A percentile compares a stretch with the other conserved stretches of the same genome.
These are phyloP conservation scores for Fusarium beomiforme DNA, from an alignment of 2,329 filamentous ascomycete species.

Conservation along the genomic window DNA sequence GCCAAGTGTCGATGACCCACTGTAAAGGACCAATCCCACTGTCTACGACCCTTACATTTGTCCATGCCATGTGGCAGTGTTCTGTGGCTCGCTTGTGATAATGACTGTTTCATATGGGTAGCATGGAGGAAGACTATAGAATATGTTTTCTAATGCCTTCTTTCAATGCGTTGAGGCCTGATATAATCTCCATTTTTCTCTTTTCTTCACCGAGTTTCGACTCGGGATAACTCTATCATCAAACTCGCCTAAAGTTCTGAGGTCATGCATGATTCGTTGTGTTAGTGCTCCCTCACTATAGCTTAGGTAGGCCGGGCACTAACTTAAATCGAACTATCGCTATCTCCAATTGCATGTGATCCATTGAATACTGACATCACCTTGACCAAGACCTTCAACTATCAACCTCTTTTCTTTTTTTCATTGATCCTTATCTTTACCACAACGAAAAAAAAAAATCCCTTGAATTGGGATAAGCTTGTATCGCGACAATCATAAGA, in stretches of 20 bases:
- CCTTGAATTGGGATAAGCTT: background rate
- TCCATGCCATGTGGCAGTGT: slow-evolving; percentile 22
- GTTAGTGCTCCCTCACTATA: slow-evolving; percentile 14
- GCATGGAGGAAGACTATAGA: background rate
- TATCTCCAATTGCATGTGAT: slow-evolving; percentile 41
- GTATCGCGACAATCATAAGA: slow-evolving; percentile 3
- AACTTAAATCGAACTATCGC: background rate
- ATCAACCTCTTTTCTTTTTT: slow-evolving; percentile 10
- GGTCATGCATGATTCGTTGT: slow-evolving; percentile 36
- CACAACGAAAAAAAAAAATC: slow-evolving; percentile 1
- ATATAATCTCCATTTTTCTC: background rate
- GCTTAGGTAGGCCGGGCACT: background rate
- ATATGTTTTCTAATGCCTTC: slow-evolving; percentile 3
- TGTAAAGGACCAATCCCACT: slow-evolving; percentile 20
- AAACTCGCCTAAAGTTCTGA: slow-evolving; percentile 30
- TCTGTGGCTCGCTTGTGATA: slow-evolving; percentile 8
- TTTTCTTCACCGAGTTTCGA: slow-evolving; percentile 5
- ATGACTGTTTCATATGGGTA: slow-evolving; percentile 20
- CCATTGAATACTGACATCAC: slow-evolving; percentile 35
- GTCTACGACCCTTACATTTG: slow-evolving; percentile 27
- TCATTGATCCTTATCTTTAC: slow-evolving; percentile 12
- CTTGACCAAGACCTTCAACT: slow-evolving; percentile 4
- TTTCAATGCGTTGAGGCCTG: background rate
- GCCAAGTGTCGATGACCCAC: slow-evolving; percentile 5
- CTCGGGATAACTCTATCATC: background rate